Evolutionary conservation across 441 rosid species (phyloP), one percentile per base, ranked within the genome.

Genomic region (Aleurites moluccanus): DNA sequence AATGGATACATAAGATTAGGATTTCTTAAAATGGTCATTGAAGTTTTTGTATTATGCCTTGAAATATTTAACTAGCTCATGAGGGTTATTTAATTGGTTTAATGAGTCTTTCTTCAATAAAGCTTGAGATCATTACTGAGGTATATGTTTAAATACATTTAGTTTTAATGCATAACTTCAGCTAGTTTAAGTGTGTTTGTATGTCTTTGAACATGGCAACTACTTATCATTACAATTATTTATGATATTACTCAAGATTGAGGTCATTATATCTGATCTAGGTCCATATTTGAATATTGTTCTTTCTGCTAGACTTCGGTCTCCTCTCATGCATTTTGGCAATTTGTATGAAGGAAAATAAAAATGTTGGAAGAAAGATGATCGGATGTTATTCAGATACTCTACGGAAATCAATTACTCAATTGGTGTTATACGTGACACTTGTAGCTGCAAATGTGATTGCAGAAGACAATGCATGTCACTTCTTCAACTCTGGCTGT

Each of bases 21-120:
- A 56, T 35, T 52, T 72, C 57, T 69, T 56, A 11, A 73, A 72
- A 60, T 47, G 49, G 20, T 73, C 28, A 14, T 64, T 62, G 35
- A 75, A 30, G 10, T 20, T 3, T 35, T 68, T 25, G n/a, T 61
- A 14, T 64, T 50, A 52, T 61, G 70, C 47, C 44, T 30, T 52
- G 55, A 49, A 33, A 53, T 2, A 4, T 20, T 23, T 59, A 16
- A 4, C 47, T 3, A 33, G 65, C 33, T 18, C 7, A 9, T 47
- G 49, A 16, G 25, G 52, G 45, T 45, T 57, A 14, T 50, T 15
- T 42, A 28, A 25, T 65, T 38, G 18, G 59, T 64, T 14, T 47
- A 45, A 10, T 10, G 0, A 38, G 28, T 42, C 42, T 27, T 73
- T 56, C 60, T 30, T 50, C 15, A 0, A 25, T 55, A 35, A 50